Evolutionary conservation across 495 filamentous ascomycete genomes (phyloP).

Genomic region (Letharia lupina): DNA sequence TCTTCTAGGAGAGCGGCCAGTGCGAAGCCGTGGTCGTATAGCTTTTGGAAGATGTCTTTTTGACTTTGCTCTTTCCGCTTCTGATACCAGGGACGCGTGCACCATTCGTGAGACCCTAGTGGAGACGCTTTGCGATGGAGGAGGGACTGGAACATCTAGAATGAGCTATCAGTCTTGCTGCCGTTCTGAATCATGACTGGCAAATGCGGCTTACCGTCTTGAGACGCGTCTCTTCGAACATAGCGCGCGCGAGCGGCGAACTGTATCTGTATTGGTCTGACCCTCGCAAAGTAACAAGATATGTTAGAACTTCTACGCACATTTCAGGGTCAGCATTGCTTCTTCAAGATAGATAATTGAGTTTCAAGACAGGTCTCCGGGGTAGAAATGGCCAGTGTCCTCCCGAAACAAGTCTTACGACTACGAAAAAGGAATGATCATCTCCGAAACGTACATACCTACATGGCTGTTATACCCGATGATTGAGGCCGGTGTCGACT

Average conservation of each 20-base stretch:
- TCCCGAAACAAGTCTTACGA: too few species aligned
- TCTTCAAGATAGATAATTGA: too few species aligned
- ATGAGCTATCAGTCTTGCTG: neutral
- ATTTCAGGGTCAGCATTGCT: too few species aligned
- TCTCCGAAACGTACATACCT: too few species aligned
- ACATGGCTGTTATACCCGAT: neutral
- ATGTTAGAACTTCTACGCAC: neutral
- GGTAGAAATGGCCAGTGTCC: too few species aligned
- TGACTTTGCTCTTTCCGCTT: neutral
- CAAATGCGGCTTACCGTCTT: neutral
- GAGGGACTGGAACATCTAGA: neutral
- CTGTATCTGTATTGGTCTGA: neutral
- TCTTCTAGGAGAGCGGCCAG: neutral
- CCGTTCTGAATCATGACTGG: neutral
- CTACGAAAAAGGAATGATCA: too few species aligned
- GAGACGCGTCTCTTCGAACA: neutral
- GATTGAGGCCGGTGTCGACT: neutral
- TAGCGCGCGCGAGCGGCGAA: neutral
- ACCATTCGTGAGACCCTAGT: neutral
- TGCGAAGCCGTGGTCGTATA: slow-evolving; percentile 3
- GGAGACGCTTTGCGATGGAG: neutral
- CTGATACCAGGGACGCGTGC: neutral
- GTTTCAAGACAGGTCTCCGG: too few species aligned
- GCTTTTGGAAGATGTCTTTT: neutral
- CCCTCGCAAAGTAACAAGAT: neutral